Evolutionary conservation across 116 monocot species (phyloP).

Genomic region (Iris pallida): DNA sequence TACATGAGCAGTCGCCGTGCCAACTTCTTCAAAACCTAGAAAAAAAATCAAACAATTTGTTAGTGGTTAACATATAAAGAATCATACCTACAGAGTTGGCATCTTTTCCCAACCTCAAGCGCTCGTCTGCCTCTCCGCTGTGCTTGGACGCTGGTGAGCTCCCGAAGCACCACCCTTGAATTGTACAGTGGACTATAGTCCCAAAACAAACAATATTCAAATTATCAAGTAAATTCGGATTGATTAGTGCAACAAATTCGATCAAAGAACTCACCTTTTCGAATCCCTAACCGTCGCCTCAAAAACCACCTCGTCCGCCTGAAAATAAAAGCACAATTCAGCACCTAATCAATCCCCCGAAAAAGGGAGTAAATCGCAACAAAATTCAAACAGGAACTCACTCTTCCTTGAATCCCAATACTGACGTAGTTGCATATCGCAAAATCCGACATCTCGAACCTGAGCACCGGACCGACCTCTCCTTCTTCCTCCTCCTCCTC

Average conservation of each 20-base stretch:
- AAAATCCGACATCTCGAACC: slow-evolving; percentile 69
- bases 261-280: slow-evolving; percentile 42
- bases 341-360: not conserved
- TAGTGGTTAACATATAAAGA: not conserved
- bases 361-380: no score
- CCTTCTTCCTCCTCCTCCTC: slow-evolving; percentile 8
- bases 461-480: slow-evolving; percentile 40
- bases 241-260: not conserved
- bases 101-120: slow-evolving; percentile 46
- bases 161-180: slow-evolving; percentile 78
- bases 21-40: slow-evolving; percentile 80
- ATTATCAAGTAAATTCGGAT: not conserved
- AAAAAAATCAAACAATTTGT: not conserved
- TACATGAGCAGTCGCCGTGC: slow-evolving; percentile 76
- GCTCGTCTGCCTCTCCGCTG: slow-evolving; percentile 77
- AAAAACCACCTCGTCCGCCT: slow-evolving; percentile 89
- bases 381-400: slow-evolving; percentile 12
- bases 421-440: slow-evolving; percentile 64
- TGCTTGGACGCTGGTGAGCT: slow-evolving; percentile 66
- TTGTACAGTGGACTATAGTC: slow-evolving; percentile 59
- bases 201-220: not conserved
- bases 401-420: slow-evolving; percentile 76
- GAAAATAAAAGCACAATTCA: not conserved
- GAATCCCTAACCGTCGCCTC: slow-evolving; percentile 74
- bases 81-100: not conserved